These are phyloP conservation scores for Cicer judaicum DNA, from an alignment of 306 rosid species.

Conservation along the genomic window DNA sequence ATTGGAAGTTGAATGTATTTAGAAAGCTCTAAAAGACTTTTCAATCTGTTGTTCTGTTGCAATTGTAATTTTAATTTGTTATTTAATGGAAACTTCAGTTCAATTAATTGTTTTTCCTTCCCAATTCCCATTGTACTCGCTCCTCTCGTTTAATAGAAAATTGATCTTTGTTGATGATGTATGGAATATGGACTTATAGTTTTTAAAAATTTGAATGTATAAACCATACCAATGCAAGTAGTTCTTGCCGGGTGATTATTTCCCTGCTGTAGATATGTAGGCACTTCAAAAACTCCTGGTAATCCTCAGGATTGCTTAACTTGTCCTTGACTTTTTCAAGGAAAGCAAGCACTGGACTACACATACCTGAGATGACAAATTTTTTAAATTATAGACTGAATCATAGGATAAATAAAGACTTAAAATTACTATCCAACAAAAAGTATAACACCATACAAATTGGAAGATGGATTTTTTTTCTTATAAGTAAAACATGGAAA, in stretches of 20 bases:
- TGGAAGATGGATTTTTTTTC: constrained; percentile 11
- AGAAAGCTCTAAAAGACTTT: constrained; percentile 19
- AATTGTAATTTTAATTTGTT: not conserved
- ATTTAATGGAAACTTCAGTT: not conserved
- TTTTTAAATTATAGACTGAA: constrained; percentile 31
- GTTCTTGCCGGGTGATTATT: constrained; percentile 82
- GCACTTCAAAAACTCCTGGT: constrained; percentile 97
- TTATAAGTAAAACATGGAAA: constrained; percentile 30
- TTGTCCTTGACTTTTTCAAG: constrained; percentile 93
- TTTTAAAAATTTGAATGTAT: constrained; percentile 4
- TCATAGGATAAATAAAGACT: not conserved
- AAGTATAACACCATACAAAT: constrained; percentile 11
- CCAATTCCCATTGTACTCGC: not conserved
- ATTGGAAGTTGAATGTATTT: constrained; percentile 29
- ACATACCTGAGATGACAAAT: constrained; percentile 64
- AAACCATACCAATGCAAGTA: constrained; percentile 82
- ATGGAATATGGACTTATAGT: constrained; percentile 1
- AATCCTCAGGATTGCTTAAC: constrained; percentile 71
- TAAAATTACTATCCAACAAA: constrained; percentile 34
- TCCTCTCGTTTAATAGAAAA: constrained; percentile 11
- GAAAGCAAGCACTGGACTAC: constrained; percentile 76
- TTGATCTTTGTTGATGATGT: constrained; percentile 14
- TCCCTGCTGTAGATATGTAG: constrained; percentile 95
- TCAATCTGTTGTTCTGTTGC: constrained; percentile 14
- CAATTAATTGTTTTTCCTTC: constrained; percentile 8